Evolutionary conservation across 441 rosid species (phyloP).

Genomic region (Mallotus repandus): DNA sequence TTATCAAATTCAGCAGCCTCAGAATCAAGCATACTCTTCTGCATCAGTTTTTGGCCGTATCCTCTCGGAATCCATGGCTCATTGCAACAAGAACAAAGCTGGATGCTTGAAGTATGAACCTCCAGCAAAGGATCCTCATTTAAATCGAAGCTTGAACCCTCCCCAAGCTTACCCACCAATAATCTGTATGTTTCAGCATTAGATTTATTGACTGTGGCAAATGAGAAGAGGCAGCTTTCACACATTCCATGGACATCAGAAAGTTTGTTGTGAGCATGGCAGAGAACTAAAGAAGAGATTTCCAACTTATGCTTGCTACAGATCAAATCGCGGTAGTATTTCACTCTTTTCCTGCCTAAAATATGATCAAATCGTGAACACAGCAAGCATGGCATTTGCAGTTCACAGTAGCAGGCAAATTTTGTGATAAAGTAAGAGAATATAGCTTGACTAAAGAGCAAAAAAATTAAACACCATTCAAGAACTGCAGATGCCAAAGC

Average conservation of each 20-base stretch:
- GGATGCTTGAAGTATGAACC: slow-evolving; percentile 23
- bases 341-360: slow-evolving; percentile 45
- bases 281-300: slow-evolving; percentile 72
- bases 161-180: slow-evolving; percentile 71
- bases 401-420: slow-evolving; percentile 54
- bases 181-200: slow-evolving; percentile 78
- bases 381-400: slow-evolving; percentile 73
- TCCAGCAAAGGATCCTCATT: slow-evolving; percentile 34
- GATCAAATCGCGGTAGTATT: slow-evolving; percentile 59
- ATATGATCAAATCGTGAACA: slow-evolving; percentile 93
- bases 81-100: slow-evolving; percentile 68
- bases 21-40: slow-evolving; percentile 28
- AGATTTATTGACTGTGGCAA: slow-evolving; percentile 67
- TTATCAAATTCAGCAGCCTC: slow-evolving; percentile 31
- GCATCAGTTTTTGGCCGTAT: slow-evolving; percentile 30
- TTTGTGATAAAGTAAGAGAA: slow-evolving; percentile 56
- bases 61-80: slow-evolving; percentile 48
- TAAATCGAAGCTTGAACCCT: slow-evolving; percentile 37
- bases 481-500: slow-evolving; percentile 64
- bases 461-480: slow-evolving; percentile 75
- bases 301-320: slow-evolving; percentile 85
- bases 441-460: slow-evolving; percentile 64
- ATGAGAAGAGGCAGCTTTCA: slow-evolving; percentile 74
- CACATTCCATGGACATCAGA: slow-evolving; percentile 78
- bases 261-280: slow-evolving; percentile 76